phyloP scores from a whole-genome alignment of 768 basidiomycete species.

The Candolleomyces aberdarensis region DNA sequence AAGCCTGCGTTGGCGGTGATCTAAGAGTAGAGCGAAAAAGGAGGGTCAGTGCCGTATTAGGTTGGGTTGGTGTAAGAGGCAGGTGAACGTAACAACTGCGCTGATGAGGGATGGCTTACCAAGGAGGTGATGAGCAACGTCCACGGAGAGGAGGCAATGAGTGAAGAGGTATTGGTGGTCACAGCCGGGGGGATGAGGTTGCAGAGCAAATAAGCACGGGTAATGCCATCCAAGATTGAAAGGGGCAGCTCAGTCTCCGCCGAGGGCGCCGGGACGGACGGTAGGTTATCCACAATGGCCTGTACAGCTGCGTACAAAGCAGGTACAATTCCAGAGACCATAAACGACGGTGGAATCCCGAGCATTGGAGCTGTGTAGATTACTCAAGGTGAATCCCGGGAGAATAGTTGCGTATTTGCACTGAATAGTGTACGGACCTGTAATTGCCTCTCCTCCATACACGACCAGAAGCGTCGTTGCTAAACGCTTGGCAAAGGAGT shows the following conservation, averaged over 20 bases:
- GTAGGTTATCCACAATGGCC: conserved; percentile 58
- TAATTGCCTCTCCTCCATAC: conserved; percentile 74
- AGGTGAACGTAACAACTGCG: no score
- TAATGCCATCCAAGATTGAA: conserved; percentile 72
- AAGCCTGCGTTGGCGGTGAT: conserved; percentile 76
- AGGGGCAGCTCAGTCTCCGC: conserved; percentile 67
- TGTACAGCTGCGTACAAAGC: conserved; percentile 60
- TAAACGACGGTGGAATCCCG: conserved; percentile 71
- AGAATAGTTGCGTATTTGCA: background rate
- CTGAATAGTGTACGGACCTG: conserved; percentile 39
- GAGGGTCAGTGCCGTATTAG: background rate
- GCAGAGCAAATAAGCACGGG: conserved; percentile 76
- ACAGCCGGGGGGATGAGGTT: conserved; percentile 72
- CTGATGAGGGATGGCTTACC: conserved; percentile 36
- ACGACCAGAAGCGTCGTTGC: conserved; percentile 63
- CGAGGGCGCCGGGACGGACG: conserved; percentile 48
- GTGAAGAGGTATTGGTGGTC: conserved; percentile 43
- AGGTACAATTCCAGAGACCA: conserved; percentile 67
- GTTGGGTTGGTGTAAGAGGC: background rate
- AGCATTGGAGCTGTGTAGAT: conserved; percentile 54
- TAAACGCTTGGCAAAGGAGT: conserved; percentile 56
- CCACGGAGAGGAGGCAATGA: conserved; percentile 68
- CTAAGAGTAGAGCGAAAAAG: conserved; percentile 29
- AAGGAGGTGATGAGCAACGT: conserved; percentile 71
- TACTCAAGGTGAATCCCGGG: background rate